Evolutionary conservation across 768 basidiomycete genomes (phyloP).

Genomic region (Hericium erinaceus): DNA sequence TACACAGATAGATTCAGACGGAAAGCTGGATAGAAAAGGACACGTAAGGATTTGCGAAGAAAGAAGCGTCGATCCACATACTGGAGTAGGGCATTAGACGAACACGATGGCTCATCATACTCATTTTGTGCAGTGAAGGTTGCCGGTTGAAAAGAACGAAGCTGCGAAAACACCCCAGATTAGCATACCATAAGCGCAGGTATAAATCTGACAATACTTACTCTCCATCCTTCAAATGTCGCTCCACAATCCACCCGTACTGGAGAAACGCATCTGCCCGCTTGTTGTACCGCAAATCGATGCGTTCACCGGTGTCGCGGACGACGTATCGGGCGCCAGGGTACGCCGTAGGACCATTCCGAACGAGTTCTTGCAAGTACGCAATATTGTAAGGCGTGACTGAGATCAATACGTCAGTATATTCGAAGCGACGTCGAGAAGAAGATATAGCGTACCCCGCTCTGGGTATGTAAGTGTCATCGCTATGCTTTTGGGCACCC

Average conservation of each 20-base stretch:
- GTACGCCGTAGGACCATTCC: slow-evolving; percentile 90
- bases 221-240: slow-evolving; percentile 98
- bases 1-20: slow-evolving; percentile 97
- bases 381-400: slow-evolving; percentile 97
- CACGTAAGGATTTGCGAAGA: neutral
- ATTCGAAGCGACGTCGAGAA: neutral
- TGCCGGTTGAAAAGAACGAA: slow-evolving; percentile 97
- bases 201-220: slow-evolving; percentile 35
- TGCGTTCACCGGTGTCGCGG: slow-evolving; percentile 93
- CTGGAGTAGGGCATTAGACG: slow-evolving; percentile 98
- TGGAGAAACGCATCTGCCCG: slow-evolving; percentile 91
- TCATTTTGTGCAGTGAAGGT: slow-evolving; percentile 98
- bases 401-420: slow-evolving; percentile 22
- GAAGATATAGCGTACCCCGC: slow-evolving; percentile 49
- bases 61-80: slow-evolving; percentile 31
- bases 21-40: slow-evolving; percentile 54
- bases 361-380: slow-evolving; percentile 88
- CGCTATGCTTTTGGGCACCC: slow-evolving; percentile 89
- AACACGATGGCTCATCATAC: slow-evolving; percentile 99
- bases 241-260: slow-evolving; percentile 97
- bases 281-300: slow-evolving; percentile 95
- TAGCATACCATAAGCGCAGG: neutral
- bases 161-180: slow-evolving; percentile 28
- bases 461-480: slow-evolving; percentile 98
- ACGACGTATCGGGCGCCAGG: slow-evolving; percentile 97